Evolutionary conservation across 176 grass and related monocot genomes (phyloP), one percentile per base, ranked within the genome.

Genomic region (Oryza meridionalis): DNA sequence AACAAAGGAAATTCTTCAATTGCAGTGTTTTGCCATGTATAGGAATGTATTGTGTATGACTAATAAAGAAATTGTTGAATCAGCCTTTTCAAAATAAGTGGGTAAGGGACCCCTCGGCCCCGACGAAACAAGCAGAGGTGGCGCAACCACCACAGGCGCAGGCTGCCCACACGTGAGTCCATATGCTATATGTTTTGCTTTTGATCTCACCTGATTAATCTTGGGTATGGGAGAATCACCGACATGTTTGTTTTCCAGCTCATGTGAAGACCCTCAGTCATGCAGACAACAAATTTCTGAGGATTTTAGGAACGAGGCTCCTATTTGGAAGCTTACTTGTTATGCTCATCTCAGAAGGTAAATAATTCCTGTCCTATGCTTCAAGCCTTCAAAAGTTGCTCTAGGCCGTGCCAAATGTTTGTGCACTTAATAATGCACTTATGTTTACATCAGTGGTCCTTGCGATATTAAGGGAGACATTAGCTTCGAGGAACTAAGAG

Each of bases 11-110:
- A 0, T 19, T 32, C 26, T 31, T 16, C 17, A 9, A 4, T 13
- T 32, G 67, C 26, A 26, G 12, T 14, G 21, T 17, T 68, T 2
- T 35, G 1, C 7, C 21, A 17, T 33, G 10, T 49, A 9, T 40
- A 22, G 64, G 6, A 33, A 8, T 16, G 27, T 66, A 11, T 0
- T 73, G 13, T 45, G n/a, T 69, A 25, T 81, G 65, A 61, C 69
- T 82, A 8, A 81, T 84, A 64, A 8, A 81, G 81, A 64, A 25
- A 68, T 86, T 68, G 35, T 81, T 65, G 31, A 59, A 81, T 2
- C 82, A 97, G 95, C 86, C 90, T 65, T 97, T 97, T 88, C 90
- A 97, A 59, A 98, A 98, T 86, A 95, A 95, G 59, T 95, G 92
- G 88, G 86, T 79, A 17, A 82, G 93, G 70, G 80, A 86, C 11